Base-by-base conservation (phyloP, 176 grass and related monocot genomes). In the Avena sativa region DNA sequence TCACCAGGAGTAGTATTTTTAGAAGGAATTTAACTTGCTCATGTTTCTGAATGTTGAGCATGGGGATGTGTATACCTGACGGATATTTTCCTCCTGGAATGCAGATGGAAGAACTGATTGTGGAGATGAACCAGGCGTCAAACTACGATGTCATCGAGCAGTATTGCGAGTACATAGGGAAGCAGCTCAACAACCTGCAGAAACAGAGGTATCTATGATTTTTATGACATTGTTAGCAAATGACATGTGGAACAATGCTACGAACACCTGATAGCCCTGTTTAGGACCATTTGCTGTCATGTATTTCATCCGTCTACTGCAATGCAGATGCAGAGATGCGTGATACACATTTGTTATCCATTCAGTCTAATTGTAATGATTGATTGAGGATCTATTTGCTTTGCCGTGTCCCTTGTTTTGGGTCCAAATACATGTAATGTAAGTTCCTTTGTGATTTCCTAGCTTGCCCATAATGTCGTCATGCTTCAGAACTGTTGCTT, bases 91-190 rank as follows among this genome's bases (percentile, higher is more conserved):
- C 21, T 8, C 20, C 51, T 14, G 76, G 4, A 12, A 19, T 81
- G 83, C 86, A 98, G 96, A 91, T 94, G 68, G 93, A 98, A 71
- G 88, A 76, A 14, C 63, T 96, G 52, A 91, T 96, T 50, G 40
- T 90, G 60, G 93, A 94, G 84, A 96, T 91, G 76, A 98, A 98
- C 74, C 92, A 88, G 69, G 68, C 86, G 56, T 92, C 87, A 12
- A 96, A 92, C 85, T 98, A 96, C 50, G 93, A 94, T 79, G 89
- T 90, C 87, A 98, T 98, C 16, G 96, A 95, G 74, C 73, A 92
- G 78, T 98, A 82, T 71, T 96, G 90, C 7, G 92, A 93, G 47
- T 79, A 83, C 64, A 86, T 98, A 82, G 84, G 78, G 86, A 95
- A 88, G 87, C 90, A 90, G 86, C 96, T 98, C 87, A 86, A 90